Conservation (phyloP, 306 rosid genomes). For the Purshia tridentata region DNA sequence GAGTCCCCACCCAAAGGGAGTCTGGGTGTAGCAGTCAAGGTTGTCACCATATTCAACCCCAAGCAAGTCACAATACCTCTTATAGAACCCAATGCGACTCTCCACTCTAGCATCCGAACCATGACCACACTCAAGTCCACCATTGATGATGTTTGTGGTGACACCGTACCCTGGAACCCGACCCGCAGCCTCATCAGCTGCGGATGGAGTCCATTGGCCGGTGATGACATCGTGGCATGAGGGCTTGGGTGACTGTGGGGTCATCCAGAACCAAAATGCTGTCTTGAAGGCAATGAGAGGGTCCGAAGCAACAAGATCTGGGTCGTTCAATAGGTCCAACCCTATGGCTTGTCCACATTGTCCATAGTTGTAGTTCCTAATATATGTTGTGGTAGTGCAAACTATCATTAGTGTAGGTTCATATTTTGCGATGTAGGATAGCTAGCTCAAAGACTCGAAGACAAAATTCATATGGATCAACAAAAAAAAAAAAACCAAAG, state of each 20-base stretch:
- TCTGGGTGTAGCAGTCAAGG: constrained; percentile 41
- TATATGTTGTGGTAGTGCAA: too few species aligned
- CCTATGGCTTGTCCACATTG: constrained; percentile 41
- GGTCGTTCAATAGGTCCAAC: constrained; percentile 42
- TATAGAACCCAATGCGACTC: constrained; percentile 41
- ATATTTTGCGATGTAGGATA: too few species aligned
- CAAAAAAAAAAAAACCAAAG: too few species aligned
- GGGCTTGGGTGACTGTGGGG: constrained; percentile 61
- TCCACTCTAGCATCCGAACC: constrained; percentile 20
- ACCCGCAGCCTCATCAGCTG: constrained; percentile 31
- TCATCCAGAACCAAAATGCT: constrained; percentile 86
- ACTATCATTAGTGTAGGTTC: too few species aligned
- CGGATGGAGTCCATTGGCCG: constrained; percentile 47
- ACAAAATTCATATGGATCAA: too few species aligned
- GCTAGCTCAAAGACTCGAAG: too few species aligned
- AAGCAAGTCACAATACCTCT: constrained; percentile 39
- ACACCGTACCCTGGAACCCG: constrained; percentile 31
- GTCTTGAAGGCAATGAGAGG: constrained; percentile 53
- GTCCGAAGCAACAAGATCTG: constrained; percentile 49
- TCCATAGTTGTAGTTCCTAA: constrained; percentile 68
- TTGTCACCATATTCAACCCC: constrained; percentile 26
- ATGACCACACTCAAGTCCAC: constrained; percentile 46
- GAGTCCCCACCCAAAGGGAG: constrained; percentile 24
- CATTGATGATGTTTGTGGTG: too few species aligned
- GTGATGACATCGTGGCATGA: constrained; percentile 62